A percentile compares a stretch with the other conserved stretches of the same genome.
Evolutionary conservation across 495 filamentous ascomycete species (phyloP).

Genomic region (Glarea lozoyensis): DNA sequence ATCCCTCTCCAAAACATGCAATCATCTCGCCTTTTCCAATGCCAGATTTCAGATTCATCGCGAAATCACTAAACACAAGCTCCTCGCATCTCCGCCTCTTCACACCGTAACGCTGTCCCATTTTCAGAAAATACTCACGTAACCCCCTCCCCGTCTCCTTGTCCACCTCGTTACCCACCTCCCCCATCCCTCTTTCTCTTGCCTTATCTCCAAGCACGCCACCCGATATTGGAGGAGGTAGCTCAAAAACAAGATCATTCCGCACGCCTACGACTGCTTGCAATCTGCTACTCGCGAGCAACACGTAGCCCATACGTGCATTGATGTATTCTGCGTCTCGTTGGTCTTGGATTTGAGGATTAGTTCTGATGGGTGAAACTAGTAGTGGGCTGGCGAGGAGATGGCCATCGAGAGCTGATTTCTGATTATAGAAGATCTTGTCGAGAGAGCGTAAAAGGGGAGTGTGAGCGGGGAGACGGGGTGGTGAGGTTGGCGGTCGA

Average conservation of each 20-base stretch:
- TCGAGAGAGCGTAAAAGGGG: neutral
- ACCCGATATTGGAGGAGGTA: neutral
- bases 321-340: neutral
- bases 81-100: conserved; percentile 7
- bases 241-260: conserved; percentile 9
- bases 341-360: neutral
- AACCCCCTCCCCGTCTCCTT: conserved; percentile 13
- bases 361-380: no score
- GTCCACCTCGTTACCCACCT: conserved; percentile 3
- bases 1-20: conserved; percentile 5
- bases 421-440: neutral
- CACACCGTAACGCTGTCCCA: conserved; percentile 10
- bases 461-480: neutral
- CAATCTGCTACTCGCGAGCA: conserved; percentile 2
- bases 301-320: conserved; percentile 6
- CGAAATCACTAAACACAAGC: conserved; percentile 17
- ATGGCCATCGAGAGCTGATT: no score
- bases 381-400: no score
- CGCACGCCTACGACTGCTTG: conserved; percentile 12
- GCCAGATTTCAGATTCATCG: conserved; percentile 5
- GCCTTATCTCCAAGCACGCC: neutral
- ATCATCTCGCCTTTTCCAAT: conserved; percentile 6
- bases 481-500: neutral
- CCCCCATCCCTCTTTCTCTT: neutral
- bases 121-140: conserved; percentile 10